Evolutionary conservation across 805 yeast species (phyloP), one percentile per base, ranked within the genome.

Genomic region (Candida dajiaensis): DNA sequence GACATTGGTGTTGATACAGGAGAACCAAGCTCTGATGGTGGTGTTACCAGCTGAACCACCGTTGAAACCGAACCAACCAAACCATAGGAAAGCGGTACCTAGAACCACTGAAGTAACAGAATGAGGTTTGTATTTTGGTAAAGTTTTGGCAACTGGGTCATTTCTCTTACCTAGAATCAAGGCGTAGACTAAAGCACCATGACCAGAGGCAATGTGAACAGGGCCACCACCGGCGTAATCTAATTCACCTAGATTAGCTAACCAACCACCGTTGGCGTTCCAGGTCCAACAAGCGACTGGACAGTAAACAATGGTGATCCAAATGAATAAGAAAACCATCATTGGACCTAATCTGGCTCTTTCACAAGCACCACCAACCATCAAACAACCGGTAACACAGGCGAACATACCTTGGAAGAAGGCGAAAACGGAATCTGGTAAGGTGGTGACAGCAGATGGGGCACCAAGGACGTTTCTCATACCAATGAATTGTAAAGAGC

Each of bases 201-300:
- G 86, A 57, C 99, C 99, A 33, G 96, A 86, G 57, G 89, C 72
- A 71, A 87, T 88, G 71, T 94, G 99, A 50, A 94, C 98, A 51
- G 98, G 97, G 53, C 97, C 97, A 63, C 98, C 98, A 63, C 99
- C 99, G 20, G 99, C 99, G 63, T 87, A 94, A 72, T 94, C 99
- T 50, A 89, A 77, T 33, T 90, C 83, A 54, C 97, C 98, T 45
- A 92, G 74, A 41, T 69, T 68, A 46, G 74, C 77, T 54, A 92
- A 75, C 99, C 98, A 94, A 44, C 99, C 99, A 43, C 98, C 98
- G 48, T 77, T 76, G 22, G 83, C 78, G 67, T 92, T 92, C 99
- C 99, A 94, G 22, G 96, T 86, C 98, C 98, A 92, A 71, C 84
- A 85, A 16, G 98, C 99, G 66, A 85, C 77, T 46, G 97, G 97